Evolutionary conservation across 2,329 filamentous ascomycete species (phyloP), one percentile per base, ranked within the genome.

Genomic region (Apiospora koreana): DNA sequence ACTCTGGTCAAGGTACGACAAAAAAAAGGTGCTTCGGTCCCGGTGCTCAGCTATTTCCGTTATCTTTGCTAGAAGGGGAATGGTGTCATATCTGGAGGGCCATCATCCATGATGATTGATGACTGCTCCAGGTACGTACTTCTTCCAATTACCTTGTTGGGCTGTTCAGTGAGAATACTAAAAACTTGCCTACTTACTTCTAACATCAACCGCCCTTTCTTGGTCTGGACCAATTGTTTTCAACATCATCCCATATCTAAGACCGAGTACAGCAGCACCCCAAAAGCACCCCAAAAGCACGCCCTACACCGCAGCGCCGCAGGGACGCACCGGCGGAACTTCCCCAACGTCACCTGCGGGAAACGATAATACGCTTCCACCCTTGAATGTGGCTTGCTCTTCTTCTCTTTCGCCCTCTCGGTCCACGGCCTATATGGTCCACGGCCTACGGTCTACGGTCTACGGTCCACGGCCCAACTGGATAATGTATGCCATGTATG

Each of bases 291-390:
- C n/a, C n/a, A n/a, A n/a, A n/a, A n/a, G n/a, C 25, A 54, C 48
- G 48, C 14, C 48, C 28, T 35, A 28, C 50, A 23, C 31, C 28
- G 50, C 35, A 35, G 35, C 3, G 35, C n/a, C n/a, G 8, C 54
- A 62, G 28, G 23, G 28, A 31, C 54, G 35, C 18, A n/a, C 54
- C 10, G 54, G 54, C 54, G 54, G 54, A 62, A n/a, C 54, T 62
- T 62, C 54, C 54, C 54, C 54, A 62, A 62, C 54, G 10, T 38
- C 28, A 62, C 31, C 50, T 62, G 54, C 54, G 54, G 54, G 48
- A 54, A 38, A 62, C 54, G 54, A 62, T 38, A 62, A 62, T 62
- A 31, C 31, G 31, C 54, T 62, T n/a, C 50, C 50, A 10, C 50
- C 7, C 50, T 9, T 25, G 41, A 16, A 14, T 35, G 50, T 58